Evolutionary conservation across 139 green algal genomes (phyloP), one percentile per base, ranked within the genome.

Genomic region (Chara braunii): DNA sequence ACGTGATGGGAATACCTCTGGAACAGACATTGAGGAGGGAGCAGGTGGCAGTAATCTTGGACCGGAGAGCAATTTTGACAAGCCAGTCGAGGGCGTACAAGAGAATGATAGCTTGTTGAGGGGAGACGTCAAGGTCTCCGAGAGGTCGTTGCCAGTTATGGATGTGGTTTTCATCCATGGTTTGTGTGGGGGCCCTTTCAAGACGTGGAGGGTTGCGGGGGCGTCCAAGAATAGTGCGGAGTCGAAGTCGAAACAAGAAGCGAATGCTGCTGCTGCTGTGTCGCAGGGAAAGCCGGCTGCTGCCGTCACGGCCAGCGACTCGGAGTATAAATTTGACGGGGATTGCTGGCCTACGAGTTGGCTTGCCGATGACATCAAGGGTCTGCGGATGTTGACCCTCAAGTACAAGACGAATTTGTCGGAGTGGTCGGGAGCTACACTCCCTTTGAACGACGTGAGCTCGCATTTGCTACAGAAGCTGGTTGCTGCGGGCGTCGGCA

Each of bases 151-250:
- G 14, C 60, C 60, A 3, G 8, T 12, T n/a, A 3, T 81, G 4
- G 74, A 81, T 54, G 70, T 82, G 18, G 75, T 82, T 8, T 82
- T 82, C 48, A 28, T 82, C 6, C 75, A 82, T 35, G 75, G 75
- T 24, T 35, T 82, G 18, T 37, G 37, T 35, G 75, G 75, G n/a
- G 75, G 68, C 1, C 32, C 75, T 3, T 82, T 79, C 43, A 77
- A 72, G 35, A 81, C 75, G 23, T 82, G 75, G 75, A 61, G 75
- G 2, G 60, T 76, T 36, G 53, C 24, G 29, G 3, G 31, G 14
- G 51, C 32, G 22, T n/a, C n/a, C n/a, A 54, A 64, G 31, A 54
- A 36, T 7, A 26, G 24, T 9, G 32, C 35, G 55, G 3, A 24
- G 18, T 12, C 24, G 14, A 23, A 54, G 30, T n/a, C n/a, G n/a